Evolutionary conservation across 345 rosid genomes (phyloP).

Genomic region (Populus euphratica): DNA sequence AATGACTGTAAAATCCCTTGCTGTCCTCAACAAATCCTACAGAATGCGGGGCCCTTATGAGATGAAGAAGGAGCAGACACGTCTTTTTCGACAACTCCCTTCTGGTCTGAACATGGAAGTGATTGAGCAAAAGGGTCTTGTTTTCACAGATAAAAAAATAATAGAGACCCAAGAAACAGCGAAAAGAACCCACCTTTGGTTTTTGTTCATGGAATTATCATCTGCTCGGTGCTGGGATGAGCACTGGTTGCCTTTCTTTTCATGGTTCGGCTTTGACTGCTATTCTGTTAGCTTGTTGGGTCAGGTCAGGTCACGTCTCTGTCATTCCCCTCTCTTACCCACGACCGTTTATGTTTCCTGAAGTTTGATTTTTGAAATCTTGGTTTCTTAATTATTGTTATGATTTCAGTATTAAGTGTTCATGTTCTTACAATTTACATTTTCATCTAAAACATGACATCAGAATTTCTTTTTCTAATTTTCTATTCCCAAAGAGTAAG

Average conservation of each 20-base stretch:
- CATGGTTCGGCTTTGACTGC: conserved; percentile 72
- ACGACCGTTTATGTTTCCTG: neutral
- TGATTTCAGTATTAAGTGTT: neutral
- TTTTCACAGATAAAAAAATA: neutral
- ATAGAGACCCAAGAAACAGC: neutral
- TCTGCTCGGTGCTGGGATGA: conserved; percentile 99
- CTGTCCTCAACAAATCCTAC: conserved; percentile 28
- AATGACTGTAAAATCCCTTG: conserved; percentile 27
- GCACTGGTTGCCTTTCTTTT: conserved; percentile 82
- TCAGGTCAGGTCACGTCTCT: conserved; percentile 60
- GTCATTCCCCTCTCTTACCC: neutral
- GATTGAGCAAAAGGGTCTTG: conserved; percentile 51
- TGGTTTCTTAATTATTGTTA: neutral
- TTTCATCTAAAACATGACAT: neutral
- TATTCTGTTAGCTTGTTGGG: conserved; percentile 76
- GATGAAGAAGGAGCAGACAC: conserved; percentile 62
- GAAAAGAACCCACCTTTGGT: conserved; percentile 54
- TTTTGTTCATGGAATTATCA: conserved; percentile 86
- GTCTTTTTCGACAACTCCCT: conserved; percentile 66
- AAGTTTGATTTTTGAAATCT: neutral
- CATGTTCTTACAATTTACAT: neutral
- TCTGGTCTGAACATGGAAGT: conserved; percentile 82
- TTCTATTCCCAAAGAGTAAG: neutral
- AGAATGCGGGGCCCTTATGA: conserved; percentile 42
- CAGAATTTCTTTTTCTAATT: neutral